phyloP scores from a whole-genome alignment of 75 land plant species.

The Picea glauca region DNA sequence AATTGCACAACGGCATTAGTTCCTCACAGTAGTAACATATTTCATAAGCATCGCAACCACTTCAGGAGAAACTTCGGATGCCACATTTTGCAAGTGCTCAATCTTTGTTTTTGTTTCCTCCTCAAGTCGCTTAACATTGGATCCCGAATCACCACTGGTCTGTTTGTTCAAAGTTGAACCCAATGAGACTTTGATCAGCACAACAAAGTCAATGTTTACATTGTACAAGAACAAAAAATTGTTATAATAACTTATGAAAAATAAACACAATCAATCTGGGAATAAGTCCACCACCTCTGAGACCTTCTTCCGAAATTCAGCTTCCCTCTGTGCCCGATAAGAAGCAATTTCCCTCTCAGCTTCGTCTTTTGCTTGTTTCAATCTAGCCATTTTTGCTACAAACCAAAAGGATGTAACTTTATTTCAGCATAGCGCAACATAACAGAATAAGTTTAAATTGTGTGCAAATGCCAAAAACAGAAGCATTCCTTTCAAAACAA shows the following conservation, averaged over 20 bases:
- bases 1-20: slow-evolving; percentile 14
- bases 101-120: slow-evolving; percentile 72
- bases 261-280: neutral
- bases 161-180: slow-evolving; percentile 18
- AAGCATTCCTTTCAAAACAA: neutral
- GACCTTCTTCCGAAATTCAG: slow-evolving; percentile 69
- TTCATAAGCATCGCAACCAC: slow-evolving; percentile 72
- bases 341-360: slow-evolving; percentile 87
- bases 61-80: slow-evolving; percentile 61
- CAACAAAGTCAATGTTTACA: slow-evolving; percentile 4
- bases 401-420: slow-evolving; percentile 4
- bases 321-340: slow-evolving; percentile 77
- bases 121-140: slow-evolving; percentile 81
- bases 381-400: slow-evolving; percentile 70
- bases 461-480: neutral
- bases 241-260: neutral
- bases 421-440: neutral
- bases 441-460: neutral
- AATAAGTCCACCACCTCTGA: slow-evolving; percentile 38
- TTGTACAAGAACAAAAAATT: neutral
- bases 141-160: slow-evolving; percentile 83
- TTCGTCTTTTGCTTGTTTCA: slow-evolving; percentile 93
- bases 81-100: slow-evolving; percentile 45
- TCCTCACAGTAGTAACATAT: slow-evolving; percentile 75
- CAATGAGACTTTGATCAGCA: slow-evolving; percentile 11